Evolutionary conservation across 2,329 filamentous ascomycete species (phyloP), one percentile per base, ranked within the genome.

Genomic region (Clarireedia paspali): DNA sequence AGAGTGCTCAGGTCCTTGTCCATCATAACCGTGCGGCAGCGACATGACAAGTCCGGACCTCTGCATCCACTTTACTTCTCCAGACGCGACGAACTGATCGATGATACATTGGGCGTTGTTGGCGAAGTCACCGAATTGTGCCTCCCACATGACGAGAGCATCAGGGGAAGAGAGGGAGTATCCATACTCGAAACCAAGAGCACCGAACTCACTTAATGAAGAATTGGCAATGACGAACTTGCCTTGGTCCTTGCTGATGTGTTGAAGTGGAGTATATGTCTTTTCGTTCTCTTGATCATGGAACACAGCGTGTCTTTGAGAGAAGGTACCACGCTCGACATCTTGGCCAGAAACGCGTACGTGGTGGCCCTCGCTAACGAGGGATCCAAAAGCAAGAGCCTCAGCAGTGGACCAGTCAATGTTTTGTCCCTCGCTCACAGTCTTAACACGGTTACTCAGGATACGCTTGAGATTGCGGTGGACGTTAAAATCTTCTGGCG

Each of bases 41-140:
- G 91, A 96, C 82, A 97, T 88, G 66, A 99, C 90, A 50, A 99
- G 84, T 68, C 94, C 94, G 54, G 91, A 96, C 74, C 94, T 87
- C 78, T 99, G 94, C 75, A 97, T 87, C 94, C 94, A 99, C 78
- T 99, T 99, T 63, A 89, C 86, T 76, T 99, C 94, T 70, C 94
- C 94, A 60, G 94, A 96, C 50, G 94, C 92, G 66, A 99, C 87
- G 76, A 99, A 99, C 75, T 99, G 94, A 73, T 99, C 94, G 69
- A 99, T 95, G 74, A 99, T 95, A 72, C 91, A 95, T 76, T 99
- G 94, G 45, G 94, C 92, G 70, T 96, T 99, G 82, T 99, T 99
- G 80, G 94, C 94, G 68, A 99, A 99, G 75, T 99, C 94, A 79
- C 94, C 94, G 69, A 99, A 99, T 74, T 99, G 94, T 39, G 94